A percentile compares a stretch with the other conserved stretches of the same genome.
Evolutionary conservation across 164 flowering plant species (phyloP).

Genomic region (Piper betle): DNA sequence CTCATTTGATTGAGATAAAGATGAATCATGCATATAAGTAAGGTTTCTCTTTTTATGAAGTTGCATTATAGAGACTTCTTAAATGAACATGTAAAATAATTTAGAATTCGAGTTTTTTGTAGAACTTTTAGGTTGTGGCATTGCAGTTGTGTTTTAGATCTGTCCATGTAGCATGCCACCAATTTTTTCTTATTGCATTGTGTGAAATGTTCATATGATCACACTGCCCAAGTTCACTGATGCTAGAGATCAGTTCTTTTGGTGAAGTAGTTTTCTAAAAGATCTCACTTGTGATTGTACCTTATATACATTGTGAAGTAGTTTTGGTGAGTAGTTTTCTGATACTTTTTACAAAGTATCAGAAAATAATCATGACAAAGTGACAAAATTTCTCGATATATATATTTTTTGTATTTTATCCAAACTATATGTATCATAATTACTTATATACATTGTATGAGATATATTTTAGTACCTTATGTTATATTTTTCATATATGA

Average conservation of each 20-base stretch:
- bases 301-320: constrained; percentile 1
- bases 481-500: neutral
- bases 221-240: neutral
- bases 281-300: neutral
- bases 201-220: neutral
- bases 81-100: too few species aligned
- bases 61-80: too few species aligned
- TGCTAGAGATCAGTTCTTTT: neutral
- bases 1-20: too few species aligned
- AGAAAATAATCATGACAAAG: neutral
- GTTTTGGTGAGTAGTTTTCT: too few species aligned
- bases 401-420: neutral
- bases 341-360: neutral
- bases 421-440: neutral
- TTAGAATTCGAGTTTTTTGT: too few species aligned
- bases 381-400: neutral
- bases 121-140: too few species aligned
- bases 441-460: too few species aligned
- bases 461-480: too few species aligned
- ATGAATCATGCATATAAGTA: too few species aligned
- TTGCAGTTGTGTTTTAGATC: neutral
- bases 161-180: neutral
- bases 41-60: too few species aligned
- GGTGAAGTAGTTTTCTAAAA: too few species aligned
- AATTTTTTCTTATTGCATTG: too few species aligned